Conservation (phyloP, 2,329 filamentous ascomycete species). For the Chrysosporium keratinophilum region DNA sequence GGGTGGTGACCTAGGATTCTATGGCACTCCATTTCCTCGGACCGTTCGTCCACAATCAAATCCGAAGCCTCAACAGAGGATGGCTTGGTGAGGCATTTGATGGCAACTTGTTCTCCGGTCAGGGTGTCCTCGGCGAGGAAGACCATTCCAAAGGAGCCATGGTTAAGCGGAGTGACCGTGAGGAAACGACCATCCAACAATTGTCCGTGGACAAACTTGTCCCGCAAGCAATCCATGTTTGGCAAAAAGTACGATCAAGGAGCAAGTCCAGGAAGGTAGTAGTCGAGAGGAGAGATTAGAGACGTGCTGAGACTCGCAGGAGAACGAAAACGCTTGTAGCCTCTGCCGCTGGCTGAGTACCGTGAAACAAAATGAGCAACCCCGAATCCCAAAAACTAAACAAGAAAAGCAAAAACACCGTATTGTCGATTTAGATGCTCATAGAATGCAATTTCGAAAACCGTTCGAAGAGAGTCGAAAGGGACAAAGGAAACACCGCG, state of each 20-base stretch:
- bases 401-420: conserved; percentile 26
- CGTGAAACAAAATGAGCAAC: conserved; percentile 13
- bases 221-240: conserved; percentile 73
- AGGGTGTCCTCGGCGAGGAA: conserved; percentile 75
- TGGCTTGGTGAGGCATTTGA: conserved; percentile 92
- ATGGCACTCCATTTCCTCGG: conserved; percentile 57
- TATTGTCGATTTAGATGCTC: conserved; percentile 34
- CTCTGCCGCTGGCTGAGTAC: conserved; percentile 9
- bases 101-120: conserved; percentile 72
- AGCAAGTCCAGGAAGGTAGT: not conserved
- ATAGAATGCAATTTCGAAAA: conserved; percentile 22
- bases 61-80: conserved; percentile 52
- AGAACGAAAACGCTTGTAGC: conserved; percentile 12
- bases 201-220: conserved; percentile 67
- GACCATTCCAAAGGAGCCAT: conserved; percentile 98
- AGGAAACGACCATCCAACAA: conserved; percentile 81
- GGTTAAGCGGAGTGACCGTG: conserved; percentile 88
- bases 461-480: conserved; percentile 6
- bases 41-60: conserved; percentile 66
- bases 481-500: conserved; percentile 16
- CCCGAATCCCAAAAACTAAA: conserved; percentile 15
- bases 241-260: not conserved
- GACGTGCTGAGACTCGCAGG: conserved; percentile 11
- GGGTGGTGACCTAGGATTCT: conserved; percentile 65
- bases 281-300: conserved; percentile 9